phyloP scores from a whole-genome alignment of 495 filamentous ascomycete species.

The Parachaetomium inaequale region DNA sequence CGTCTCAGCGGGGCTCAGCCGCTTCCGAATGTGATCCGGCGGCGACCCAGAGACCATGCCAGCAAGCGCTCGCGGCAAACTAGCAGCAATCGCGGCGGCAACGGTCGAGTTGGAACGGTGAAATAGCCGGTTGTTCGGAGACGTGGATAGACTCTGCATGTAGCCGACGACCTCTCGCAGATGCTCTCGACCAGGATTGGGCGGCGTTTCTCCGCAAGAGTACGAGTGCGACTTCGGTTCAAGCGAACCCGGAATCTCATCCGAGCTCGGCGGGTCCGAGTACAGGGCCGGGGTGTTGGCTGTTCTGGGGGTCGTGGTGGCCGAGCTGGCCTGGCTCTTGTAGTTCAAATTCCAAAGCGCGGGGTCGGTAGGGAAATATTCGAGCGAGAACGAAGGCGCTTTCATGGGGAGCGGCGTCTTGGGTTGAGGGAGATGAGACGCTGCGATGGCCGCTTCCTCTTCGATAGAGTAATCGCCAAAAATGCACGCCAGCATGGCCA shows the following conservation, averaged over 20 bases:
- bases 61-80: conserved; percentile 67
- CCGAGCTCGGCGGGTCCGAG: conserved; percentile 58
- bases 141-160: conserved; percentile 65
- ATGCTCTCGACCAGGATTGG: conserved; percentile 39
- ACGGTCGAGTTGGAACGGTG: conserved; percentile 55
- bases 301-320: conserved; percentile 57
- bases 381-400: conserved; percentile 60
- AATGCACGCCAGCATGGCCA: conserved; percentile 90
- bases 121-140: conserved; percentile 58
- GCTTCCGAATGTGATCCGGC: conserved; percentile 60
- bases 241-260: conserved; percentile 49
- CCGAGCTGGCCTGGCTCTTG: conserved; percentile 47
- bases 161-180: conserved; percentile 32
- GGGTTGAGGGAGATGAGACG: conserved; percentile 44
- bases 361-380: conserved; percentile 64
- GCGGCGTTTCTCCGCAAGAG: conserved; percentile 66
- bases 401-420: conserved; percentile 61
- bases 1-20: conserved; percentile 63
- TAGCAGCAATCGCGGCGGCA: conserved; percentile 63
- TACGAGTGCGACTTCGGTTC: conserved; percentile 52
- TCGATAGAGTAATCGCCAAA: conserved; percentile 62
- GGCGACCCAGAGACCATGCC: conserved; percentile 69
- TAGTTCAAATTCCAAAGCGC: conserved; percentile 52
- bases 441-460: conserved; percentile 47
- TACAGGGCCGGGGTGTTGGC: conserved; percentile 53